Evolutionary conservation across 768 basidiomycete species (phyloP), one percentile per base, ranked within the genome.

Genomic region (Pulveroboletus sp.): DNA sequence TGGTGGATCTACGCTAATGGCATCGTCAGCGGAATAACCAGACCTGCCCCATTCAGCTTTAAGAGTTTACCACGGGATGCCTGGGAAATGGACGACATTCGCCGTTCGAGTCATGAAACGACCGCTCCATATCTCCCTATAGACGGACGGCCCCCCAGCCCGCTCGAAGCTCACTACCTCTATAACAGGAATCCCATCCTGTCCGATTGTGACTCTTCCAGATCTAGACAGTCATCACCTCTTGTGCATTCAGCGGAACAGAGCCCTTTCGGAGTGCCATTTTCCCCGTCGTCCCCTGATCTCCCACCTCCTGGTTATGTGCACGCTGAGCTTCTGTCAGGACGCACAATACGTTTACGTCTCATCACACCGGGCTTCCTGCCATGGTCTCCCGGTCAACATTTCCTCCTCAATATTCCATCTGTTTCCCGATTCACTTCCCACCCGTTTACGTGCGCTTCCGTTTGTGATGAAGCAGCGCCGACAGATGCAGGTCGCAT

Each of bases 311-410:
- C 75, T 9, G 88, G 88, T 2, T 87, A 78, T 66, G 85, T 79
- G 1, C 77, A 83, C 40, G 82, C 79, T 2, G 82, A 86, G 54
- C 69, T 89, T 8, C 70, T 90, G 15, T 80, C 88, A 0, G 89
- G 88, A 8, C 73, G 76, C 3, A 86, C 83, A 5, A 67, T 90
- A 15, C 82, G 88, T 38, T 63, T 90, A n/a, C 80, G 82, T 0
- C 68, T 89, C 36, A 69, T 80, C 47, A 73, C 83, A 0, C 75
- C 82, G 0, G 74, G 76, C 2, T 76, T 74, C 43, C 62, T 85
- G 43, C 64, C 73, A 0, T 90, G 88, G 88, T 76, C 80, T 1
- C 81, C 88, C 3, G 89, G 88, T n/a, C 89, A 90, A 64, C 84
- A 87, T 64, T 81, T 89, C 57, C 73, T 85, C 21, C 72, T 91